Base-by-base conservation (phyloP, 1,284 basidiomycete genomes). In the Singerocomus rubriflavus region DNA sequence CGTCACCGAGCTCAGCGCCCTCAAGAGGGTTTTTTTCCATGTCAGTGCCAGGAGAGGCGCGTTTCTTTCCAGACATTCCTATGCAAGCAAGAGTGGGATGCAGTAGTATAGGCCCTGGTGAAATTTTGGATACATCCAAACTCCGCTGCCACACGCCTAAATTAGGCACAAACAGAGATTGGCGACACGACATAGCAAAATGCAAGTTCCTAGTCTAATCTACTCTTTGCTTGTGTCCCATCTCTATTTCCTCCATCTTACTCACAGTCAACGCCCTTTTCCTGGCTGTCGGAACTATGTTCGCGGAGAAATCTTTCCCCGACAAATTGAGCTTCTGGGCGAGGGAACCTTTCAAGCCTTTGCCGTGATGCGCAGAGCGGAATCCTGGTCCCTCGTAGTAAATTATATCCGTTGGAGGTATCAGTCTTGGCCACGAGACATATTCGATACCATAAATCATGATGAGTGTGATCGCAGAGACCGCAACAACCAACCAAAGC, bases 371-470 rank as follows among this genome's bases (percentile, higher is more conserved):
- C 14, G 74, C 83, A 21, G 85, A 88, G 54, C 86, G 84, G 76
- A 80, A 94, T 31, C 93, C 94, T 47, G 91, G 91, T 37, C 93
- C 93, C 45, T 78, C 78, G 71, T 95, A 98, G 65, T 85, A 84
- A 48, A 98, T 87, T 49, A 89, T 78, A 54, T 94, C 91, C 50
- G 85, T 85, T 11, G 89, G 85, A 4, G 93, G 88, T 57, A 89
- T 82, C 49, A 99, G 80, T 21, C 88, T 84, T n/a, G 96, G 97
- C 88, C 93, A 96, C 21, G 91, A 84, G 54, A 99, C 94, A 66
- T 95, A 98, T 57, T 88, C 81, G 57, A 93, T 81, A 36, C 88
- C 88, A 65, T 96, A 84, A 38, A 84, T 73, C 70, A 89, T 66
- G 60, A 96, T 88, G 71, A 89, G 91, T 41, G 74, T 57, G 52